These are phyloP conservation scores for Solanum raphanifolium DNA, from an alignment of 257 asterid genomes.

Conservation along the genomic window DNA sequence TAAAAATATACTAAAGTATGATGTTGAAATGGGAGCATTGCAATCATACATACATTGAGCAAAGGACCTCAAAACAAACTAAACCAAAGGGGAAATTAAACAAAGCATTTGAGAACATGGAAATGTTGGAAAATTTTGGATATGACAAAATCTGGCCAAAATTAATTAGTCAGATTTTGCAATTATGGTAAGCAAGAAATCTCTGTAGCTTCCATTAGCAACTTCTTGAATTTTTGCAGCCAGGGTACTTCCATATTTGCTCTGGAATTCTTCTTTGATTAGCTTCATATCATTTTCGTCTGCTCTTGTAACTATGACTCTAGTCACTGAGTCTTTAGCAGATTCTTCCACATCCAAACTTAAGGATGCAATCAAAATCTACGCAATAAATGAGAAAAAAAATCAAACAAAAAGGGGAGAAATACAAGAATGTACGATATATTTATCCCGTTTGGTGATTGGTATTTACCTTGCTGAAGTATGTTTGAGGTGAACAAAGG, in stretches of 20 bases:
- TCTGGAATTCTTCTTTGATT: constrained; percentile 44
- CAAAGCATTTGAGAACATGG: not conserved
- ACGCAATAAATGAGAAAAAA: not conserved
- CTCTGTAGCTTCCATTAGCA: constrained; percentile 68
- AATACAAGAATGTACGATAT: not conserved
- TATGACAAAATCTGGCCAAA: not conserved
- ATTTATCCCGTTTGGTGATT: not conserved
- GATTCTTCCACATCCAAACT: constrained; percentile 37
- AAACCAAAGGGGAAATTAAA: not conserved
- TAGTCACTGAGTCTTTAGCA: constrained; percentile 45
- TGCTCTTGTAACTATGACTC: constrained; percentile 63
- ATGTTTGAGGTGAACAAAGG: constrained; percentile 43
- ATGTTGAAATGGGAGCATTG: not conserved
- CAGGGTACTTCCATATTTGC: constrained; percentile 28
- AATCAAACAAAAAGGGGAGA: not conserved
- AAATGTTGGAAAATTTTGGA: not conserved
- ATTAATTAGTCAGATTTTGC: constrained; percentile 19
- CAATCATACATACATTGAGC: not conserved
- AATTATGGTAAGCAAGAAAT: constrained; percentile 59
- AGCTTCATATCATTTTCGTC: constrained; percentile 68
- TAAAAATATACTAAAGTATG: not conserved
- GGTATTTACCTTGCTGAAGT: constrained; percentile 49
- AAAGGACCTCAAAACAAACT: not conserved
- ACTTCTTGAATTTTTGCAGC: constrained; percentile 49
- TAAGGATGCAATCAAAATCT: constrained; percentile 49